Base-by-base conservation (phyloP, 352 stramenopile genomes). In the Pythium sp. region DNA sequence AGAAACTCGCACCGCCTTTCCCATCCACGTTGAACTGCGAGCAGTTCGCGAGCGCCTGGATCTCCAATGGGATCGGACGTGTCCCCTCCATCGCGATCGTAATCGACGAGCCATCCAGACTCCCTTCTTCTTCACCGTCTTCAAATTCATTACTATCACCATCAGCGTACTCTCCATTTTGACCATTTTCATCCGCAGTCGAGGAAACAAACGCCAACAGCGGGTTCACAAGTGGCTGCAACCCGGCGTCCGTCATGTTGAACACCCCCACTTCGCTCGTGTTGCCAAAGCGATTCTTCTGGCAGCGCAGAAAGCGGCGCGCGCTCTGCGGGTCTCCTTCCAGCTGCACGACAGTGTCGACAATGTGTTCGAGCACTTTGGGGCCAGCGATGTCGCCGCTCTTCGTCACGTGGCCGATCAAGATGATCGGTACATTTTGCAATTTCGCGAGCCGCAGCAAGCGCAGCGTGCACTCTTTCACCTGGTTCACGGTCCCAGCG, bases 331-430 rank as follows among this genome's bases (percentile, higher is more conserved):
- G 73, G n/a, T 97, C 91, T 18, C 93, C 94, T 65, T 99, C 96
- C 14, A 99, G 78, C 68, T 98, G 97, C 20, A 99, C 77, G 20
- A 99, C 96, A 2, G 93, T 98, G 80, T 99, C 97, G 1, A 99
- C 88, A 58, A 96, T 96, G 58, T 96, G 88, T 63, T 96, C 88
- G 5, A 96, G 70, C 58, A 96, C 87, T 67, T 97, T 96, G 2
- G 97, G 97, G 14, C 97, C 97, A 12, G 97, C 97, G 15, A 99
- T 97, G 69, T 98, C 93, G 41, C 97, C 97, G 70, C 78, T 93
- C 79, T 99, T 99, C 22, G 96, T 99, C 11, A 99, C 95, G 74
- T 99, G 97, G 20, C 97, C 97, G 26, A 99, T 94, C 9, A 99
- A 64, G 5, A 99, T 79, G 32, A 99, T 95, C 0, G 97, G 91